These are phyloP conservation scores for Lepidium africanum DNA, from an alignment of 345 rosid genomes.

Conservation along the genomic window DNA sequence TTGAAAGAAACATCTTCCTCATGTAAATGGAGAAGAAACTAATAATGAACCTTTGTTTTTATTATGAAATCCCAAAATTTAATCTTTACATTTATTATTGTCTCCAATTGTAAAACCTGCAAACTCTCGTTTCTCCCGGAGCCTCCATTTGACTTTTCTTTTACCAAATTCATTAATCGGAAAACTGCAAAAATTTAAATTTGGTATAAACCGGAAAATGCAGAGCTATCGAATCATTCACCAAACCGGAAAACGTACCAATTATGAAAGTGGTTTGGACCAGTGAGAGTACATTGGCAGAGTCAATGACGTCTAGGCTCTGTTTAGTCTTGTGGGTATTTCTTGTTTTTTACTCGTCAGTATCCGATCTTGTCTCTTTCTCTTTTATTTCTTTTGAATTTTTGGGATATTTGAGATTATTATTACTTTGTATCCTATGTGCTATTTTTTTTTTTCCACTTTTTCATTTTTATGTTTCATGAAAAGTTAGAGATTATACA, in stretches of 20 bases:
- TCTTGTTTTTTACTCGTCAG: slow-evolving; percentile 18
- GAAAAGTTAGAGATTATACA: background rate
- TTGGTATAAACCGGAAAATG: slow-evolving; percentile 2
- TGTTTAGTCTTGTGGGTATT: slow-evolving; percentile 19
- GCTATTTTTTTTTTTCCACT: slow-evolving; percentile 4
- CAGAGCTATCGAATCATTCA: background rate
- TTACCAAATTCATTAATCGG: background rate
- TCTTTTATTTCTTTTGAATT: background rate
- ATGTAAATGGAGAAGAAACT: slow-evolving; percentile 21
- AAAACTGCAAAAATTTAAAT: background rate
- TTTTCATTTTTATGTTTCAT: background rate
- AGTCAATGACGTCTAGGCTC: slow-evolving; percentile 28
- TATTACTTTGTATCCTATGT: slow-evolving; percentile 6
- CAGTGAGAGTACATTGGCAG: slow-evolving; percentile 23
- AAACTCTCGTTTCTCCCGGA: slow-evolving; percentile 19
- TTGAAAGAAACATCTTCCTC: slow-evolving; percentile 48
- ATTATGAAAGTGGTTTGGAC: slow-evolving; percentile 19
- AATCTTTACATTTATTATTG: slow-evolving; percentile 20
- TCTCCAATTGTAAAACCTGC: slow-evolving; percentile 21
- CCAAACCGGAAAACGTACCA: slow-evolving; percentile 3
- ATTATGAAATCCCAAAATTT: slow-evolving; percentile 5
- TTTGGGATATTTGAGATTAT: background rate
- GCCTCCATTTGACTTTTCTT: slow-evolving; percentile 14
- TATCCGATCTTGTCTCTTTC: slow-evolving; percentile 24
- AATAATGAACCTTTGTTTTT: background rate